Evolutionary conservation across 164 flowering plant genomes (phyloP), one percentile per base, ranked within the genome.

Genomic region (Brasenia schreberi): DNA sequence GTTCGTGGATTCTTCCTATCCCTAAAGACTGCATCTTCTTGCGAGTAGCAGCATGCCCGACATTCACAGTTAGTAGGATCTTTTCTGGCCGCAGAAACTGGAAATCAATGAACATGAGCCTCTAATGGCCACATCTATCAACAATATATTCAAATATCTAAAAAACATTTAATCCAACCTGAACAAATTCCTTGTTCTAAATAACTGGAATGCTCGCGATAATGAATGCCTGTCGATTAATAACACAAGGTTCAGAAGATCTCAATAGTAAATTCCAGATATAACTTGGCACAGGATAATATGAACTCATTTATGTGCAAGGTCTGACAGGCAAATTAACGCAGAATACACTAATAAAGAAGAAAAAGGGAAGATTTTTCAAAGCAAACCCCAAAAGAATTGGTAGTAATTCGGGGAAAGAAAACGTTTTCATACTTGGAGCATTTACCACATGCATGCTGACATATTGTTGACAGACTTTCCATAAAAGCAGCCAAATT

Each of bases 181-280:
- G 79, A 65, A 88, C 85, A 74, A 88, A 88, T 65, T 86, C 86
- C 66, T 64, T 74, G 74, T 72, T 88, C 90, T 65, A 79, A 82
- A 70, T 83, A 88, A 73, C 89, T 88, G n/a, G 94, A 88, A 75
- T 86, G 94, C 78, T 88, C 90, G 73, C 90, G 83, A 66, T 86
- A 88, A 5, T 89, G 94, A 71, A 88, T 85, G 42, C 94, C 90
- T 86, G 80, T 18, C 68, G 58, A 71, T 64, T 66, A 19, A 52
- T 33, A 43, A 62, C 64, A 68, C 33, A 49, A 64, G 53, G 14
- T 5, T 49, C 56, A 49, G 44, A 65, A 14, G 6, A 45, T 43
- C 27, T 17, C 4, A 14, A 0, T 0, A 49, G 56, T 9, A 49
- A 49, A 49, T 49, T 49, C 53, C 9, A 49, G 53, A 49, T 14